Percentiles rank a stretch among this genome's conserved stretches.
Conservation (phyloP, 225 moss, liverwort and hornwort species). For the Lunularia cruciata region DNA sequence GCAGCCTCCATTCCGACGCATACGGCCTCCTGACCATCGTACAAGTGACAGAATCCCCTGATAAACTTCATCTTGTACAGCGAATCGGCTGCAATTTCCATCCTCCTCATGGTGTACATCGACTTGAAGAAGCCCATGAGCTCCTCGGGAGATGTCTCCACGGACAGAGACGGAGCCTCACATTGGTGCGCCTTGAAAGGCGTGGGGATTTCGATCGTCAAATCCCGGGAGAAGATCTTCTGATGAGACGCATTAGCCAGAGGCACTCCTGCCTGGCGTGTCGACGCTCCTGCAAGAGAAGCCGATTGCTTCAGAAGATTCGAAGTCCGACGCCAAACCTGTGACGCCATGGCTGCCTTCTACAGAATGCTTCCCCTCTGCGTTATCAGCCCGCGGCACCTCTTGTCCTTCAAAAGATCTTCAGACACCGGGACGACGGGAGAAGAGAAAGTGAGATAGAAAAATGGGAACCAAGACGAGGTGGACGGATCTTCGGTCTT, state of each 20-base stretch:
- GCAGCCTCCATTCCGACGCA: conserved; percentile 98
- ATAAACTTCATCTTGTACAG: conserved; percentile 93
- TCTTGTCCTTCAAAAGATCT: not conserved
- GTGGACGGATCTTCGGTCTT: not conserved
- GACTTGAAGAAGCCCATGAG: conserved; percentile 71
- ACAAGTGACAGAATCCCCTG: conserved; percentile 87
- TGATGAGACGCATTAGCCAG: conserved; percentile 7
- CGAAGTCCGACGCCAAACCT: conserved; percentile 34
- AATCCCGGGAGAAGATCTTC: conserved; percentile 27
- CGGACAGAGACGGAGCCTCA: conserved; percentile 62
- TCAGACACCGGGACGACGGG: not conserved
- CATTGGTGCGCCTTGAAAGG: conserved; percentile 80
- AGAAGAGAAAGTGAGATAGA: not conserved
- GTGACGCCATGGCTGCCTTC: conserved; percentile 36
- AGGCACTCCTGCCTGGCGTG: conserved; percentile 23
- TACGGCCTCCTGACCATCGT: conserved; percentile 97
- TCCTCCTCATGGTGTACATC: conserved; percentile 88
- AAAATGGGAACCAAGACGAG: too few relatives aligned
- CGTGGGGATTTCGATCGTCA: conserved; percentile 78
- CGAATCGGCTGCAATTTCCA: conserved; percentile 95
- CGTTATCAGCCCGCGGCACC: too few relatives aligned
- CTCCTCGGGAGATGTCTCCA: conserved; percentile 85
- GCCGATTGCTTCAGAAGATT: conserved; percentile 24
- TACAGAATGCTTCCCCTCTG: not conserved
- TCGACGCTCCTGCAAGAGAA: not conserved